phyloP scores from a whole-genome alignment of 192 early-diverging fungal genomes.

The Coemansia sp. region DNA sequence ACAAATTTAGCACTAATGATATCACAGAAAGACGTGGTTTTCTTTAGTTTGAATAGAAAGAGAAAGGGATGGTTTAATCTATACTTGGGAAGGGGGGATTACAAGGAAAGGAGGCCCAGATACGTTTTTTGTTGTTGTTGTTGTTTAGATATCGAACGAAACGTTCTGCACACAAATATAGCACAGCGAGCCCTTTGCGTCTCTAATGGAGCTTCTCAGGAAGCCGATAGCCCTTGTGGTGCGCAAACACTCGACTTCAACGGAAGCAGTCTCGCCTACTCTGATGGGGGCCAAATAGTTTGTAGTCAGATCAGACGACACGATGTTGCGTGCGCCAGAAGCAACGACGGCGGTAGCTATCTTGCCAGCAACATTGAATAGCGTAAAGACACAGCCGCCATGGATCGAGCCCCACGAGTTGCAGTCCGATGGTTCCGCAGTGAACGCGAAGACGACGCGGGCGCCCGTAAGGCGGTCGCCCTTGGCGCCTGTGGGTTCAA shows the following conservation, averaged over 20 bases:
- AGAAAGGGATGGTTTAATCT: too few relatives aligned
- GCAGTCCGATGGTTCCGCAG: slow-evolving; percentile 37
- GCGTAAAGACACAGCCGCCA: slow-evolving; percentile 48
- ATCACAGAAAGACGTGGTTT: too few relatives aligned
- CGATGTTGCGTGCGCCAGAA: slow-evolving; percentile 25
- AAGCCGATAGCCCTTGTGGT: slow-evolving; percentile 38
- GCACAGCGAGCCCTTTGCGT: slow-evolving; percentile 18
- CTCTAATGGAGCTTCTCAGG: slow-evolving; percentile 27
- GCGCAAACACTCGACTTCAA: slow-evolving; percentile 44
- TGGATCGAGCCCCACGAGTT: slow-evolving; percentile 53
- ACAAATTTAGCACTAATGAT: too few relatives aligned
- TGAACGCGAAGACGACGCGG: slow-evolving; percentile 21
- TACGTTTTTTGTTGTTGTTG: too few relatives aligned
- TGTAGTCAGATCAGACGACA: slow-evolving; percentile 43
- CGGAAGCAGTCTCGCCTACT: slow-evolving; percentile 14
- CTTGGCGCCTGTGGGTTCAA: slow-evolving; percentile 36
- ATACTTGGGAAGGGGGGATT: too few relatives aligned
- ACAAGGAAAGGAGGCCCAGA: too few relatives aligned
- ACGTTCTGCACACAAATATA: slow-evolving; percentile 42
- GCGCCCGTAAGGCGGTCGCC: slow-evolving; percentile 40
- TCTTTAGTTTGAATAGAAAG: too few relatives aligned
- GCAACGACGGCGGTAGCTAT: slow-evolving; percentile 46
- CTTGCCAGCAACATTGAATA: slow-evolving; percentile 49
- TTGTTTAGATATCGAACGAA: slow-evolving; percentile 17
- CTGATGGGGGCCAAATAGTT: slow-evolving; percentile 35